Base-by-base conservation (phyloP, 2,329 filamentous ascomycete species). In the Lasiodiplodia citricola region DNA sequence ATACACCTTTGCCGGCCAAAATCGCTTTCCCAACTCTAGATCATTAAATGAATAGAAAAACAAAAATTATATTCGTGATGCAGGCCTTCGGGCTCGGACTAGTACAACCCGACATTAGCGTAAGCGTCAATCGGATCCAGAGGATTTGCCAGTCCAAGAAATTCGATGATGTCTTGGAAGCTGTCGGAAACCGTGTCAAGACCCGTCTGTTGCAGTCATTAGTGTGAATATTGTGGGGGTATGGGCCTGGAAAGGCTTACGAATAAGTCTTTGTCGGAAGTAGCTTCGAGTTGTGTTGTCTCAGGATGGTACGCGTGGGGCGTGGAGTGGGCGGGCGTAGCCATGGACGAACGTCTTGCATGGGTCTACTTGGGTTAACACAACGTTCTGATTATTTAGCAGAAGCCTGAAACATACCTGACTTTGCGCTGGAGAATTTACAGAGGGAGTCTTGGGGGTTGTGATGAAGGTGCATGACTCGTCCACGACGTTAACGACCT, bases 91-190 rank as follows among this genome's bases (percentile, higher is more conserved):
- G 8, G n/a, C 11, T 38, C 14, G 35, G 10, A n/a, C 23, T 18
- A 57, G 38, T 38, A 57, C 2, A 11, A 10, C 35, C 31, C 55
- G n/a, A 23, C 4, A n/a, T 57, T 57, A 21, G 35, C 2, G 25
- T 38, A 16, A 4, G 44, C 4, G 10, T 64, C 60, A 11, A 52
- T 14, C 1, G 60, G 35, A n/a, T 64, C 60, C n/a, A 64, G 6
- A 14, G 60, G 60, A 18, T 64, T 52, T 6, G 41, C 25, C 60
- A 64, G 5, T 23, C 60, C 60, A 5, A 64, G 31, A 16, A 64
- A 52, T 21, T 64, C 60, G 11, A 64, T 52, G n/a, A 64, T 52
- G n/a, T 64, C 60, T 25, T 64, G 60, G n/a, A 64, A 64, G 28
- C 60, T 64, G 3, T 64, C 60, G 1, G 60, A 52, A 7, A 64